Base-by-base conservation (phyloP, 441 rosid species). In the Adansonia gregorii region DNA sequence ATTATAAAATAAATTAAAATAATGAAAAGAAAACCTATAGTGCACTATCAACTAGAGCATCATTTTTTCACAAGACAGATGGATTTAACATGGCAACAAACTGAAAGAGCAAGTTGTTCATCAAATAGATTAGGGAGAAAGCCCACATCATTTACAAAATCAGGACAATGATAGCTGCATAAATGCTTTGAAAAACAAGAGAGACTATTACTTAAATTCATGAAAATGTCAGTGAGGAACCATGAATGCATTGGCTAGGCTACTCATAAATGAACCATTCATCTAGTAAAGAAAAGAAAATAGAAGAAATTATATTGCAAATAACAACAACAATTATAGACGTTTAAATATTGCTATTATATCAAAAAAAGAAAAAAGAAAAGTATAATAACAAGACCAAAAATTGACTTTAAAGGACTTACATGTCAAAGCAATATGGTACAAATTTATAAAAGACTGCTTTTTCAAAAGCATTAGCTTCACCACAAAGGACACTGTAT, bases 51-150 rank as follows among this genome's bases (percentile, higher is more conserved):
- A 94, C 99, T 15, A 97, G 93, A 81, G 94, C 99, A 75, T 86
- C 89, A 71, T 89, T 92, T 83, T 90, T 93, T 85, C 82, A 93
- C 87, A 95, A 82, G 52, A 94, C 92, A n/a, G 98, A 91, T n/a
- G 99, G 98, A 80, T 92, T 91, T 88, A 95, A 81, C 97, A 93
- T 92, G 70, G 99, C 94, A 61, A 95, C 97, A 20, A 95, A 93
- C 86, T 95, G 98, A 85, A 95, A 95, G 63, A 95, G 97, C 52
- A 95, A 85, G 87, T 77, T 94, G 99, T 48, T 97, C 90, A 83
- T 94, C 98, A 84, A 95, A 95, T 43, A 95, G 97, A 86, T 95
- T 98, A 6, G 97, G 98, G 71, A 95, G 94, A 56, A 90, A 87
- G 1, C 83, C 78, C 91, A 88, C 97, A 95, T 95, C 82, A 91